Conservation (phyloP, 2,329 filamentous ascomycete species). For the Aphanocladium album region DNA sequence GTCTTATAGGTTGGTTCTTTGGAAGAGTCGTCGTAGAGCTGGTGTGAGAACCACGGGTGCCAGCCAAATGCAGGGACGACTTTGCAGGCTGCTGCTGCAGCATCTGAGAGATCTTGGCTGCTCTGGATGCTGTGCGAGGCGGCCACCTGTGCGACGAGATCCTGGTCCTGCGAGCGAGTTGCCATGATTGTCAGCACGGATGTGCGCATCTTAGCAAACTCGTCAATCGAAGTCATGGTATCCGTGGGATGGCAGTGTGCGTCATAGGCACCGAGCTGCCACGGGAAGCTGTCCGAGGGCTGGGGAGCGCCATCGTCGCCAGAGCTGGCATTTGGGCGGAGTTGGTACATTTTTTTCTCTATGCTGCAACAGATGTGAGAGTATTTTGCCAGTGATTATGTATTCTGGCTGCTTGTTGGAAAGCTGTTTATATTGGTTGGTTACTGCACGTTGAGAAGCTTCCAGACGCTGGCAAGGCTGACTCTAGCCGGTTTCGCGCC, state of each 20-base stretch:
- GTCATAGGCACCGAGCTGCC: constrained; percentile 67
- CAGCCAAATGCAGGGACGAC: constrained; percentile 73
- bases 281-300: constrained; percentile 48
- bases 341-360: not conserved
- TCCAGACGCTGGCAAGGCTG: not conserved
- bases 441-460: not conserved
- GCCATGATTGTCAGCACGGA: constrained; percentile 69
- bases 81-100: constrained; percentile 17
- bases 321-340: not conserved
- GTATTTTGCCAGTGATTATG: too few relatives aligned
- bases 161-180: constrained; percentile 69
- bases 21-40: constrained; percentile 60
- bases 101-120: not conserved
- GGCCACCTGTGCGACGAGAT: constrained; percentile 61
- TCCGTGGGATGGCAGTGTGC: constrained; percentile 84
- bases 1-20: constrained; percentile 30
- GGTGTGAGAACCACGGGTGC: constrained; percentile 83
- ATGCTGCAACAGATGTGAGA: too few relatives aligned
- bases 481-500: not conserved
- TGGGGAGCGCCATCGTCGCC: not conserved
- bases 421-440: not conserved
- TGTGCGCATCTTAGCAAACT: constrained; percentile 61
- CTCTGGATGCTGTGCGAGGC: constrained; percentile 45
- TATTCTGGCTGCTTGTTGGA: not conserved
- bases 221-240: constrained; percentile 57